phyloP scores from a whole-genome alignment of 176 grass and related monocot species.

The Phoenix dactylifera region DNA sequence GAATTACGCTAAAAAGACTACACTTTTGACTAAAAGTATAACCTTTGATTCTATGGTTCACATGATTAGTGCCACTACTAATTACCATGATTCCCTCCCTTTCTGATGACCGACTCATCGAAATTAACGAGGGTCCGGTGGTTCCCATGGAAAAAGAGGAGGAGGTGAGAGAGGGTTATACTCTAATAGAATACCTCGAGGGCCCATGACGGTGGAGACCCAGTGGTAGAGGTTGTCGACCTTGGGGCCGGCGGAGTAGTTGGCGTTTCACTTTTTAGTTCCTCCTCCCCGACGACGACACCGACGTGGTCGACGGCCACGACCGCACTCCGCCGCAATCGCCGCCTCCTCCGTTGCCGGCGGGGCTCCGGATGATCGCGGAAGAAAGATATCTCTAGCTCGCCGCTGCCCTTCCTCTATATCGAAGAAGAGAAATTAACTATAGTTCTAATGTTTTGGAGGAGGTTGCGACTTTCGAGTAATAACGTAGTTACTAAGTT shows the following conservation, averaged over 20 bases:
- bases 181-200: conserved; percentile 29
- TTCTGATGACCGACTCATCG: no score
- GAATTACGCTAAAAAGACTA: no score
- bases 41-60: no score
- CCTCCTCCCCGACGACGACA: conserved; percentile 71
- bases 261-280: conserved; percentile 80
- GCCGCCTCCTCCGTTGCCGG: no score
- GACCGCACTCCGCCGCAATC: conserved; percentile 17
- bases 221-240: conserved; percentile 87
- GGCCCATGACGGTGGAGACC: conserved; percentile 86
- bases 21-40: no score
- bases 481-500: no score
- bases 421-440: not conserved
- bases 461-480: no score
- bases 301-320: conserved; percentile 55
- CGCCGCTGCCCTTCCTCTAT: not conserved
- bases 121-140: not conserved
- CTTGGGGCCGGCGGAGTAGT: conserved; percentile 70
- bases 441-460: no score
- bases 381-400: not conserved
- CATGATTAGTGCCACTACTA: no score
- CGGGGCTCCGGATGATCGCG: no score
- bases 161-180: not conserved
- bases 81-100: no score
- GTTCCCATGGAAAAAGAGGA: not conserved